phyloP scores from a whole-genome alignment of 768 basidiomycete genomes.

The Suillus tomentosus region DNA sequence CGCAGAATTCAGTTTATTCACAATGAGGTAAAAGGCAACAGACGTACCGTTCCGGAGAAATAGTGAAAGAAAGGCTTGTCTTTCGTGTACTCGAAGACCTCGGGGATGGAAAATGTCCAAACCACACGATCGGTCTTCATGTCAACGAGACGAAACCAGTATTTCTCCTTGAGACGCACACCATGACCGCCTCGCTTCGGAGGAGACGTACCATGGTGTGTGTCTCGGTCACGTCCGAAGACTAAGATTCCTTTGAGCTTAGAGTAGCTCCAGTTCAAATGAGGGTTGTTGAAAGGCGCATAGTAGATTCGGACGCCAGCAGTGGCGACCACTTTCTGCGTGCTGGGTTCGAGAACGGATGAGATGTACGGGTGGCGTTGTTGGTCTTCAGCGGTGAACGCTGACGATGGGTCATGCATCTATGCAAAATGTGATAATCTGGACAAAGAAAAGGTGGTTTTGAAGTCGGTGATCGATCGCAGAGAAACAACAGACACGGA shows the following conservation, averaged over 20 bases:
- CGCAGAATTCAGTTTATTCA: neutral
- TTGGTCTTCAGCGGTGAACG: slow-evolving; percentile 40
- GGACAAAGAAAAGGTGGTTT: slow-evolving; percentile 23
- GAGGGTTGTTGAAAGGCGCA: slow-evolving; percentile 49
- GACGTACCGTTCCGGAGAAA: slow-evolving; percentile 80
- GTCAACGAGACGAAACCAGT: slow-evolving; percentile 70
- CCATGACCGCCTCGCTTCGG: slow-evolving; percentile 26
- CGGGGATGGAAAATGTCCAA: slow-evolving; percentile 69
- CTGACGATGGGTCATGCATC: slow-evolving; percentile 34
- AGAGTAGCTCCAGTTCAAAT: slow-evolving; percentile 59
- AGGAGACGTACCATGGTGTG: slow-evolving; percentile 19
- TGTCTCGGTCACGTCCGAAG: slow-evolving; percentile 45
- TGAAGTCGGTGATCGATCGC: slow-evolving; percentile 22
- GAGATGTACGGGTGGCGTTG: slow-evolving; percentile 40
- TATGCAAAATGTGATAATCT: slow-evolving; percentile 12
- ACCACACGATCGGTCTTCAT: slow-evolving; percentile 56
- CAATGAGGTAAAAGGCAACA: slow-evolving; percentile 7
- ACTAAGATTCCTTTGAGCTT: slow-evolving; percentile 61
- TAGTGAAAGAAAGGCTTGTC: slow-evolving; percentile 93
- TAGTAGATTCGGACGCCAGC: slow-evolving; percentile 65
- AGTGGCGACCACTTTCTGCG: slow-evolving; percentile 52
- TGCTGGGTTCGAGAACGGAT: slow-evolving; percentile 40
- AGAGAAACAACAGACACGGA: slow-evolving; percentile 11
- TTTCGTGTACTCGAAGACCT: slow-evolving; percentile 67
- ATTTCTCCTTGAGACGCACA: slow-evolving; percentile 36